phyloP scores from a whole-genome alignment of 257 asterid species.

The Nicotiana tabacum region DNA sequence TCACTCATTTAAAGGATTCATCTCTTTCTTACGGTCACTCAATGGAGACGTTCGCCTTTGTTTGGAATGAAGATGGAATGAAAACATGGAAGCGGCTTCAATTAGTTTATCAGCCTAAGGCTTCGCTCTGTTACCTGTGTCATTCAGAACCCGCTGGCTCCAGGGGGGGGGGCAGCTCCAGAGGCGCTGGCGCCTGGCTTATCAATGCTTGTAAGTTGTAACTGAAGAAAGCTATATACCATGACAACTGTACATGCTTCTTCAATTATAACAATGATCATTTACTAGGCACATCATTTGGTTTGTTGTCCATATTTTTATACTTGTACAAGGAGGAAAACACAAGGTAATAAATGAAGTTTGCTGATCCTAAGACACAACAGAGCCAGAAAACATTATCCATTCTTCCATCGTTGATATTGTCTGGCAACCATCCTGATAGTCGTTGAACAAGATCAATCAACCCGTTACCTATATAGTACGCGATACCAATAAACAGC shows the following conservation, averaged over 20 bases:
- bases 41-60: too few species aligned
- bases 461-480: slow-evolving; percentile 23
- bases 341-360: slow-evolving; percentile 40
- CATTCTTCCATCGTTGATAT: slow-evolving; percentile 58
- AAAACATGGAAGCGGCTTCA: too few species aligned
- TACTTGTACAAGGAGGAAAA: slow-evolving; percentile 34
- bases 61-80: too few species aligned
- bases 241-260: not conserved
- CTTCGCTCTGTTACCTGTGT: too few species aligned
- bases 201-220: not conserved
- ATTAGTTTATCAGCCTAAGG: too few species aligned
- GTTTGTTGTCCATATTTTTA: slow-evolving; percentile 5
- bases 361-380: slow-evolving; percentile 38
- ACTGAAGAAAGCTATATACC: not conserved
- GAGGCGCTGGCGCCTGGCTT: not conserved
- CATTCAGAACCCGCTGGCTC: too few species aligned
- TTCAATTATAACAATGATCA: not conserved
- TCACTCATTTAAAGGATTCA: not conserved
- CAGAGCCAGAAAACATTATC: slow-evolving; percentile 68
- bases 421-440: slow-evolving; percentile 60
- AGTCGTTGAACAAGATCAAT: slow-evolving; percentile 29
- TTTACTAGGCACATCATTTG: not conserved
- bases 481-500: slow-evolving; percentile 24
- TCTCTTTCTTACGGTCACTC: too few species aligned
- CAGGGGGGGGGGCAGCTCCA: too few species aligned